A percentile compares a stretch with the other conserved stretches of the same genome.
Conservation (phyloP, 768 basidiomycete genomes). For the Chalciporus chontae region DNA sequence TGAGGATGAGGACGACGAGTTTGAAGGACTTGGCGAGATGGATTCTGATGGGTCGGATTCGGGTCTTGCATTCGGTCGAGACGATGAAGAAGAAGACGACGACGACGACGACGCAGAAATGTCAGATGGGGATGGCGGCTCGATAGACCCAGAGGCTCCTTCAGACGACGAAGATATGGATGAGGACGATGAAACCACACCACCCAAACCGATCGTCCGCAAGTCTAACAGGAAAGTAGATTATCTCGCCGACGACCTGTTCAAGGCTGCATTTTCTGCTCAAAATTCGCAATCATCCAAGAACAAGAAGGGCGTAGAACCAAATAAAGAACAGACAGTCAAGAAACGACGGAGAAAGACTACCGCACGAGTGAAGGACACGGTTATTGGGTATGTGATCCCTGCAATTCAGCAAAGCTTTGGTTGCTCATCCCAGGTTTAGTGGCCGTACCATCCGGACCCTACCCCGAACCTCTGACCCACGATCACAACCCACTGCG, state of each 20-base stretch:
- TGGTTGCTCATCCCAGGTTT: conserved; percentile 4
- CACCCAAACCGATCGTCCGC: not conserved
- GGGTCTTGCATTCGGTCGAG: conserved; percentile 12
- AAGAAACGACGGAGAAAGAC: conserved; percentile 33
- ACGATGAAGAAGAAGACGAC: conserved; percentile 16
- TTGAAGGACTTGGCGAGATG: conserved; percentile 5
- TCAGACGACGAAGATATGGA: conserved; percentile 20
- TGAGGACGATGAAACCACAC: conserved; percentile 5
- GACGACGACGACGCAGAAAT: conserved; percentile 15
- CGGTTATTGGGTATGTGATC: conserved; percentile 47
- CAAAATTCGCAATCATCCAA: conserved; percentile 11
- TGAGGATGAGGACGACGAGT: conserved; percentile 17
- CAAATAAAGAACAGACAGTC: conserved; percentile 20
- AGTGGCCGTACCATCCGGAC: conserved; percentile 56
- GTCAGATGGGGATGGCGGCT: conserved; percentile 6
- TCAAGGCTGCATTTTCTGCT: conserved; percentile 51
- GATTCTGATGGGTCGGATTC: conserved; percentile 12
- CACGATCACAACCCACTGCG: conserved; percentile 34
- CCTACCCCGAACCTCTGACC: conserved; percentile 31
- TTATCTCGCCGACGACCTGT: conserved; percentile 67
- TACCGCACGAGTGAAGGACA: conserved; percentile 41
- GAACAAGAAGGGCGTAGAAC: conserved; percentile 20
- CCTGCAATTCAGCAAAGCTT: not conserved
- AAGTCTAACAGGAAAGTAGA: conserved; percentile 35
- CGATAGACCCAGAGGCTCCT: conserved; percentile 10